These are phyloP conservation scores for Paracorniculantispora psalliotae DNA, from an alignment of 2,329 filamentous ascomycete genomes.

Conservation along the genomic window DNA sequence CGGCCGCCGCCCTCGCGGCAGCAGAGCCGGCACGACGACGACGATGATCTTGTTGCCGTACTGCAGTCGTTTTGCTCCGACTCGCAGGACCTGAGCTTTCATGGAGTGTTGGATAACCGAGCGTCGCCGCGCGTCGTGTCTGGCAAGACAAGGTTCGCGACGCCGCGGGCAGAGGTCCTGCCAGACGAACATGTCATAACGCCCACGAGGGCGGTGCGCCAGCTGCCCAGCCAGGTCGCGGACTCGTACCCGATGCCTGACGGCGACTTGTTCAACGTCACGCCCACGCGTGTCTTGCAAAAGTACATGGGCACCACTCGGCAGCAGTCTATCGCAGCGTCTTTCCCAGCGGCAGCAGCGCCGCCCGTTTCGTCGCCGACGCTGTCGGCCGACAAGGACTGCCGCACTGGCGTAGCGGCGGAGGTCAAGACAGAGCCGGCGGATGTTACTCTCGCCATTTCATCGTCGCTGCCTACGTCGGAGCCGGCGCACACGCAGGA, in stretches of 20 bases:
- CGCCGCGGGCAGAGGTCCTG: not conserved
- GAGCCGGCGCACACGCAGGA: not conserved
- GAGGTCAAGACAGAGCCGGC: not conserved
- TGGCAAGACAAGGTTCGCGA: not conserved
- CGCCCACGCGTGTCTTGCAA: conserved; percentile 48
- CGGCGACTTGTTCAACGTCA: conserved; percentile 25
- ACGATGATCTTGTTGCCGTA: conserved; percentile 8
- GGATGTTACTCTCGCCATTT: not conserved
- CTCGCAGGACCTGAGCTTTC: conserved; percentile 41
- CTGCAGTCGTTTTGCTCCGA: conserved; percentile 24
- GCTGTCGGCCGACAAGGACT: not conserved
- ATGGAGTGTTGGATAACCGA: conserved; percentile 41
- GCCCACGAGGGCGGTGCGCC: conserved; percentile 34
- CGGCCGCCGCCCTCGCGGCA: conserved; percentile 3
- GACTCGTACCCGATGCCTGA: conserved; percentile 48
- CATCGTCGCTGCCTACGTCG: not conserved
- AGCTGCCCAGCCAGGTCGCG: conserved; percentile 44
- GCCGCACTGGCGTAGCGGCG: not conserved
- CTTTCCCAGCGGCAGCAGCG: conserved; percentile 21
- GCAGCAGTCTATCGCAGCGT: conserved; percentile 24
- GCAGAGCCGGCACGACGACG: not conserved
- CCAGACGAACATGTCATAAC: not conserved
- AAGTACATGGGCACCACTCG: conserved; percentile 42
- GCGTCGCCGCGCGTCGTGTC: conserved; percentile 26
- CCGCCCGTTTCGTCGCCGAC: conserved; percentile 16